Conservation (phyloP, 1,284 basidiomycete species). For the Cryptococcus sp. region DNA sequence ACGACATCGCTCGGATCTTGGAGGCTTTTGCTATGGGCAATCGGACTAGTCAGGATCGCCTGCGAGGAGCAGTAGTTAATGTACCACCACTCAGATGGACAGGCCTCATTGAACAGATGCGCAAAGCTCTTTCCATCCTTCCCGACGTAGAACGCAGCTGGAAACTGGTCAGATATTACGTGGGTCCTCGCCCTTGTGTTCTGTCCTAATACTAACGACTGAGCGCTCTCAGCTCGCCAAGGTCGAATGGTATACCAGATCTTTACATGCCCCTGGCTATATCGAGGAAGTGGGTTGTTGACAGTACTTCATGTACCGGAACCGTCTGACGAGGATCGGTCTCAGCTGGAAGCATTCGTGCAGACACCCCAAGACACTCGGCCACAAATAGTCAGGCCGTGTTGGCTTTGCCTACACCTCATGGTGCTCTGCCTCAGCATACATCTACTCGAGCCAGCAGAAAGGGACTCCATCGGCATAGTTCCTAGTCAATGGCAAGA, state of each 20-base stretch:
- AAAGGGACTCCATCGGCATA: constrained; percentile 8
- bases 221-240: not conserved
- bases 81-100: constrained; percentile 4
- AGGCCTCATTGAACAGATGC: constrained; percentile 4
- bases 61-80: constrained; percentile 4
- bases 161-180: constrained; percentile 6
- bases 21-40: constrained; percentile 15
- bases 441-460: constrained; percentile 6
- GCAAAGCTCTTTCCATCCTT: constrained; percentile 9
- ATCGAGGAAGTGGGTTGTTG: constrained; percentile 6
- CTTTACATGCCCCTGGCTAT: constrained; percentile 7
- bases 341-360: not conserved
- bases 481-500: constrained; percentile 12
- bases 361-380: too few species aligned
- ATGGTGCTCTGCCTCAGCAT: constrained; percentile 12
- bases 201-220: not conserved
- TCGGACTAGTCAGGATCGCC: constrained; percentile 5
- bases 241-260: constrained; percentile 11
- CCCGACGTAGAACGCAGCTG: constrained; percentile 6
- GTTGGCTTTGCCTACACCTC: constrained; percentile 9
- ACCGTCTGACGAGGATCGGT: not conserved
- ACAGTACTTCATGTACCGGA: not conserved
- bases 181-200: constrained; percentile 1
- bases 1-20: constrained; percentile 6
- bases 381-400: constrained; percentile 1